Evolutionary conservation across 1,284 basidiomycete genomes (phyloP), one percentile per base, ranked within the genome.

Genomic region (Meira nashicola): DNA sequence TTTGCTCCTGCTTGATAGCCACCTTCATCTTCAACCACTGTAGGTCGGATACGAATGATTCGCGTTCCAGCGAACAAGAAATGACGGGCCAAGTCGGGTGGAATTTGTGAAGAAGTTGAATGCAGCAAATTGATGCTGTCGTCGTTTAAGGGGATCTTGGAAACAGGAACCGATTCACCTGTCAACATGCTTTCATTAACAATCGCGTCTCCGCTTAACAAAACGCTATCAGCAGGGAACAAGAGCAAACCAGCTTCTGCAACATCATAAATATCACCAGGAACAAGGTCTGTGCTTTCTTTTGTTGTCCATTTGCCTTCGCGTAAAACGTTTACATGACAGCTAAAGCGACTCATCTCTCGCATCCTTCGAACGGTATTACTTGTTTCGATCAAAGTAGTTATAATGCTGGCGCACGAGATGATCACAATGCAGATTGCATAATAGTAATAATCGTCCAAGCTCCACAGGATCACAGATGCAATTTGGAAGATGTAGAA

Each of bases 121-220:
- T 70, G 70, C 3, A 76, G 62, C 19, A 62, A 51, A 10, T 56
- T 57, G 49, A 78, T 68, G 39, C 57, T 63, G 1, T 60, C 56
- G 25, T 70, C 72, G 8, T 58, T 67, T 57, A 87, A 83, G 0
- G 92, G 88, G 23, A 84, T 79, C 79, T 96, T 96, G 75, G 87
- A 89, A 57, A 96, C 90, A 0, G 92, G 93, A 0, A 96, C 89
- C 68, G 90, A 93, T 79, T 96, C 93, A 10, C 92, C 92, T 0
- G 92, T 96, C 15, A 98, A 85, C 94, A 97, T 97, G 64, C 91
- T 94, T 81, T 98, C 95, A 78, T 98, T 97, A 58, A 97, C 89
- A 64, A 98, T 95, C 0, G 92, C 92, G 76, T 97, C 95, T 4
- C 95, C 94, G 6, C 89, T 90, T 33, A 98, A 85, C 15, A 97